Evolutionary conservation across 352 stramenopile species (phyloP), one percentile per base, ranked within the genome.

Genomic region (Pythium brachiatum): DNA sequence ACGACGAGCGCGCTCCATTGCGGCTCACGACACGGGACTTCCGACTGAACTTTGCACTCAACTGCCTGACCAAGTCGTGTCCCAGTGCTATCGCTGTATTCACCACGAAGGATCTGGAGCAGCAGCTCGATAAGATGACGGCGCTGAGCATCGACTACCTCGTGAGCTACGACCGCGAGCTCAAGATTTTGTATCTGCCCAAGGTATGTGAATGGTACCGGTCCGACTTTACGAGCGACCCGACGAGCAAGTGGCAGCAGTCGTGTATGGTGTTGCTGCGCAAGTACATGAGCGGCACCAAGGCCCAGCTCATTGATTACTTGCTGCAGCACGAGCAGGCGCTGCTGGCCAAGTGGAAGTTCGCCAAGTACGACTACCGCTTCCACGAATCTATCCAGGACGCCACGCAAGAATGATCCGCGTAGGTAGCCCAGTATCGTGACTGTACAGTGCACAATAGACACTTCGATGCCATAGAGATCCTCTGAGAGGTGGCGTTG

Each of bases 181-280:
- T 54, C 39, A 75, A 73, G 6, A 50, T 77, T 15, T 48, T 85
- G 25, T 83, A 74, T 27, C 41, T 89, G 7, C 79, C 79, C 3
- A 83, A 84, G 53, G 64, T 73, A 3, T 89, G 79, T 58, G 75
- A 87, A 48, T 89, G 79, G 79, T 86, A 81, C 52, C 61, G 64
- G 2, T 65, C 38, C 3, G 79, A 89, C 61, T 86, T 89, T 60
- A 65, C 63, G 0, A 53, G 39, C 11, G 59, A 66, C 20, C 21
- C 18, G 9, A 56, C 50, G 11, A 54, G 13, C n/a, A 31, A 38
- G 34, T 73, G 56, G 66, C 60, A 68, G 26, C 62, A 69, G 7
- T 55, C 60, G 6, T 81, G 70, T 48, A 39, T 88, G 20, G 32
- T 53, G 1, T 43, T 72, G 21, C 43, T 88, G 34, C 56, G 68